phyloP scores from a whole-genome alignment of 1,284 basidiomycete genomes.

The Microbotryum saponariae region DNA sequence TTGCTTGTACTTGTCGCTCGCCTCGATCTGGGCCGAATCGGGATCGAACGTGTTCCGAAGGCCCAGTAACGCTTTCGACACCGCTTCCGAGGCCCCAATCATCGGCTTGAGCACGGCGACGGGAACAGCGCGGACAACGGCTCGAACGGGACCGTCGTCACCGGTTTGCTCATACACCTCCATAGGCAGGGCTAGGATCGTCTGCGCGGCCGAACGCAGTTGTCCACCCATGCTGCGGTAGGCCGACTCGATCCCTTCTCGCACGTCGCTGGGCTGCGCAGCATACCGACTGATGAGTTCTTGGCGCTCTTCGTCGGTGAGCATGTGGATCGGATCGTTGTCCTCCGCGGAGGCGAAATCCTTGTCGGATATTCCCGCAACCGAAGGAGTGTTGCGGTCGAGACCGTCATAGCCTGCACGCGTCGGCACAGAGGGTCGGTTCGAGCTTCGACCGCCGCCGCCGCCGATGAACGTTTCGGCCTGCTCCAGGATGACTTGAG shows the following conservation, averaged over 20 bases:
- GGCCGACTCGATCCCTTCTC: slow-evolving; percentile 80
- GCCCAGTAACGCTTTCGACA: slow-evolving; percentile 88
- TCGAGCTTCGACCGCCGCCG: slow-evolving; percentile 22
- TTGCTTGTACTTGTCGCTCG: slow-evolving; percentile 34
- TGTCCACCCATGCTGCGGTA: slow-evolving; percentile 77
- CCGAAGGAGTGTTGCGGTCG: background rate
- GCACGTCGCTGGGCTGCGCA: slow-evolving; percentile 73
- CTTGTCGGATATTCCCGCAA: background rate
- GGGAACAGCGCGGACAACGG: slow-evolving; percentile 90
- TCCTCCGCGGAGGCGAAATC: background rate
- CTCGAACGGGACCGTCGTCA: slow-evolving; percentile 80
- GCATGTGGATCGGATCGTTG: slow-evolving; percentile 28
- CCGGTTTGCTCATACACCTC: slow-evolving; percentile 91
- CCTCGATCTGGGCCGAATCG: slow-evolving; percentile 17
- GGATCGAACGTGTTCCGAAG: slow-evolving; percentile 61
- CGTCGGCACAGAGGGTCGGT: background rate
- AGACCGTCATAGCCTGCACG: background rate
- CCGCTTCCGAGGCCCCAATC: slow-evolving; percentile 92
- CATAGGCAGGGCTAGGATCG: slow-evolving; percentile 97
- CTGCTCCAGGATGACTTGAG: slow-evolving; percentile 91
- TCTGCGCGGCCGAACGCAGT: slow-evolving; percentile 87
- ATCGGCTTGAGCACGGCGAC: slow-evolving; percentile 93
- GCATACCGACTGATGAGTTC: slow-evolving; percentile 79
- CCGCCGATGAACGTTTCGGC: slow-evolving; percentile 87
- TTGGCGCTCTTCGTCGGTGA: slow-evolving; percentile 25